These are phyloP conservation scores for Haplosporangium gracile DNA, from an alignment of 192 early-diverging fungal genomes.

Conservation along the genomic window DNA sequence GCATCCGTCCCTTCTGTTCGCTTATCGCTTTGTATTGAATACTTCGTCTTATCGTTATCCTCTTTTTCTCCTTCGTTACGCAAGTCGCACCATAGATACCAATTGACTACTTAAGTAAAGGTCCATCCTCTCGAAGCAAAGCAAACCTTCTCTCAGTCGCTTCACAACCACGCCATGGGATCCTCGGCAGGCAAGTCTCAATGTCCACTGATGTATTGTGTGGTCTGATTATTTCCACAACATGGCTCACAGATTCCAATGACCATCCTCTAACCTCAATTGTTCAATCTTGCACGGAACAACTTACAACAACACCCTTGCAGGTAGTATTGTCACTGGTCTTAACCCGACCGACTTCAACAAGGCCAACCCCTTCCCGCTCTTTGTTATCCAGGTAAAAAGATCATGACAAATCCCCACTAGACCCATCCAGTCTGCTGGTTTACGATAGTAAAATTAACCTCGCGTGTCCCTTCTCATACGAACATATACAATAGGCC, in stretches of 20 bases:
- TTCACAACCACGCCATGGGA: neutral
- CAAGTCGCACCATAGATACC: neutral
- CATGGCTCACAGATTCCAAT: neutral
- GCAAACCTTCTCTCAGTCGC: neutral
- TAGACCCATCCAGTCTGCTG: neutral
- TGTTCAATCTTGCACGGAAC: neutral
- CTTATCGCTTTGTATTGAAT: neutral
- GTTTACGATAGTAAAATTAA: neutral
- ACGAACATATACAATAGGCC: constrained; percentile 26
- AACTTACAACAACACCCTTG: neutral
- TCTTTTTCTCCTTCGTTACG: neutral
- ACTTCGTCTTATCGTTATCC: too few relatives aligned
- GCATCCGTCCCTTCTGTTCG: neutral
- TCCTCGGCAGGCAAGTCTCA: neutral
- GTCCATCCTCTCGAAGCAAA: neutral
- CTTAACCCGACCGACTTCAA: constrained; percentile 71
- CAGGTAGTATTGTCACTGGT: constrained; percentile 73
- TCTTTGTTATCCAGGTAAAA: constrained; percentile 86
- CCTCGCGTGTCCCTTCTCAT: too few relatives aligned
- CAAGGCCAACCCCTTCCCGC: constrained; percentile 66
- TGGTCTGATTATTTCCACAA: neutral
- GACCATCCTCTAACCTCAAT: neutral
- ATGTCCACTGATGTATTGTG: too few relatives aligned
- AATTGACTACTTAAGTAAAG: neutral
- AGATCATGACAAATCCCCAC: constrained; percentile 43